Base-by-base conservation (phyloP, 2,329 filamentous ascomycete genomes). In the Pseudogymnoascus sp. region DNA sequence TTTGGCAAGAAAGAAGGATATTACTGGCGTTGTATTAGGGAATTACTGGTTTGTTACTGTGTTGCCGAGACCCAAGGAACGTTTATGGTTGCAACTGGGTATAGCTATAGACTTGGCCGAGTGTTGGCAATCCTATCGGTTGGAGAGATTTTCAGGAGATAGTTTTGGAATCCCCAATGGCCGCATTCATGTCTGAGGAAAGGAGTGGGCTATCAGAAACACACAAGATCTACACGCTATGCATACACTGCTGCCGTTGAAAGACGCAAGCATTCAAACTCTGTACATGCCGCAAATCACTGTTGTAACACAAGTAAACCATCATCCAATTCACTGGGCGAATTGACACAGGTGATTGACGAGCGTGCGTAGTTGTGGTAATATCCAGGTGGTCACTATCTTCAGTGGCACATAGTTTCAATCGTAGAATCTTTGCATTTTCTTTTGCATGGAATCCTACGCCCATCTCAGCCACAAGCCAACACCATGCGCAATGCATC, bases 401-500 rank as follows among this genome's bases (percentile, higher is more conserved):
- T 60, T 60, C 59, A 60, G 4, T 11, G 33, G 33, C 59, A 38
- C 59, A 16, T n/a, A 40, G 19, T 60, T 40, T 37, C 33, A 38
- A 37, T 60, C 33, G 69, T 70, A 71, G 65, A 70, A 69, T 66
- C 65, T 69, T 46, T 73, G 70, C 68, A 70, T 72, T 73, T 66
- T 22, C 12, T 60, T 69, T 62, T 71, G 71, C 69, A 68, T 66
- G 72, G 69, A 72, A 70, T 71, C 68, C 70, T 73, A 73, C 68
- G 73, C 65, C 70, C 69, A 71, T 68, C 67, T 60, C 69, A 67
- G 69, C 66, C 67, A 66, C 65, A 68, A 66, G 70, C 66, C 69
- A 69, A 68, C 70, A 69, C 71, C 72, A 70, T 70, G 72, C 70
- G 72, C 72, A 73, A 73, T 73, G 70, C 71, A 70, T 67, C 68